Conservation (phyloP, 2,329 filamentous ascomycete genomes). For the Gremmenia infestans region DNA sequence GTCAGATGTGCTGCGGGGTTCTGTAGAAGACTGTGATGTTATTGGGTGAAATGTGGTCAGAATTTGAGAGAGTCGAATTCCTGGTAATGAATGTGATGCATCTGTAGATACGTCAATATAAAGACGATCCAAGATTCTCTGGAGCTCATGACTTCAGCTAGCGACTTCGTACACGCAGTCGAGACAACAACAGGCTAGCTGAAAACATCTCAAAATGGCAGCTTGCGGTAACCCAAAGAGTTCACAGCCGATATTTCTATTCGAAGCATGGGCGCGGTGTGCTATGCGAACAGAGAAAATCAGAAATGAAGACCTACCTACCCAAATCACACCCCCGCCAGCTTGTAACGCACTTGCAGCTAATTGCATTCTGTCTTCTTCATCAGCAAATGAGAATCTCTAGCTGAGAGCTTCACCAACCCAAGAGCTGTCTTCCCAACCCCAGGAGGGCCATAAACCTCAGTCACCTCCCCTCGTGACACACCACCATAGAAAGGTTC, state of each 20-base stretch:
- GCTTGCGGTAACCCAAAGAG: not conserved
- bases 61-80: conserved; percentile 43
- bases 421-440: conserved; percentile 79
- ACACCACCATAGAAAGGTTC: conserved; percentile 49
- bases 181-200: not conserved
- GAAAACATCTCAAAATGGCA: not conserved
- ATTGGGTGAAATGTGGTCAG: conserved; percentile 25
- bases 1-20: conserved; percentile 22
- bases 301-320: conserved; percentile 50
- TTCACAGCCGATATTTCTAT: not conserved
- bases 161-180: not conserved
- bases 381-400: not conserved
- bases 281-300: not conserved
- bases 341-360: conserved; percentile 57
- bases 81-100: conserved; percentile 37
- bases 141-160: not conserved
- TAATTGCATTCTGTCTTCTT: conserved; percentile 58
- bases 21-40: conserved; percentile 4
- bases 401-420: conserved; percentile 5
- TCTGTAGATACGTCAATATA: conserved; percentile 20
- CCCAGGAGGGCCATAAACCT: conserved; percentile 84
- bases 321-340: conserved; percentile 68
- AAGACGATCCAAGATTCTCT: not conserved
- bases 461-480: conserved; percentile 71
- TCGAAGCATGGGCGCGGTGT: not conserved